phyloP scores from a whole-genome alignment of 2,329 filamentous ascomycete genomes.

The Neofusicoccum cordaticola region DNA sequence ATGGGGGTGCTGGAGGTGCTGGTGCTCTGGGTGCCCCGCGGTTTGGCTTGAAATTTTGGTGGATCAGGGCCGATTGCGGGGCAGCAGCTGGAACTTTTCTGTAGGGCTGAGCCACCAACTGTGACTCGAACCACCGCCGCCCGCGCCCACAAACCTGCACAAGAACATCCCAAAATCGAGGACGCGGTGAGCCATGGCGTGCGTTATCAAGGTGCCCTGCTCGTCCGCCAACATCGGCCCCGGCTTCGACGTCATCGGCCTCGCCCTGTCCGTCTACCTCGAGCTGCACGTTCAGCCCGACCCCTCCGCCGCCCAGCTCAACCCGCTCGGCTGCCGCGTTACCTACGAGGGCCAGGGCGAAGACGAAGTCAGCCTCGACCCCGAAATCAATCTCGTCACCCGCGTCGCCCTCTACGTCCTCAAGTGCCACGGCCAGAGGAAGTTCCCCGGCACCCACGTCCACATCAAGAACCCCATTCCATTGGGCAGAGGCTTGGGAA shows the following conservation, averaged over 20 bases:
- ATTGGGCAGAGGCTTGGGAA: conserved; percentile 87
- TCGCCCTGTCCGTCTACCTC: conserved; percentile 90
- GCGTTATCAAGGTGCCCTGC: conserved; percentile 75
- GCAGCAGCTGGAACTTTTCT: conserved; percentile 13
- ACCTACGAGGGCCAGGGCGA: conserved; percentile 84
- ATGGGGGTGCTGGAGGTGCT: background rate
- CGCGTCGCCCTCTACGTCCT: conserved; percentile 92
- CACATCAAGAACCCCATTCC: conserved; percentile 97
- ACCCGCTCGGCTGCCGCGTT: conserved; percentile 79
- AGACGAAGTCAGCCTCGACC: conserved; percentile 76
- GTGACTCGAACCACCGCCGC: conserved; percentile 15
- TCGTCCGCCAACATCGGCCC: conserved; percentile 96
- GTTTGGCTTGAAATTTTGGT: conserved; percentile 15
- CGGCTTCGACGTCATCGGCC: conserved; percentile 95
- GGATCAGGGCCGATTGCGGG: conserved; percentile 18
- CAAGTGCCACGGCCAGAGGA: conserved; percentile 81
- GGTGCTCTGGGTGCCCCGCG: conserved; percentile 11
- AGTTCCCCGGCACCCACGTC: conserved; percentile 86
- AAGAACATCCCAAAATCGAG: background rate
- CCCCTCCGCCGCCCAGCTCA: conserved; percentile 47
- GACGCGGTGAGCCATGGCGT: conserved; percentile 4
- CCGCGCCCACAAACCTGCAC: conserved; percentile 2
- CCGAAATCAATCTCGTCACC: conserved; percentile 88
- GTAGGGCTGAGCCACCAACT: conserved; percentile 6
- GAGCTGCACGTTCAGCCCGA: conserved; percentile 79